Base-by-base conservation (phyloP, 441 rosid species). In the Gossypium gossypioides region DNA sequence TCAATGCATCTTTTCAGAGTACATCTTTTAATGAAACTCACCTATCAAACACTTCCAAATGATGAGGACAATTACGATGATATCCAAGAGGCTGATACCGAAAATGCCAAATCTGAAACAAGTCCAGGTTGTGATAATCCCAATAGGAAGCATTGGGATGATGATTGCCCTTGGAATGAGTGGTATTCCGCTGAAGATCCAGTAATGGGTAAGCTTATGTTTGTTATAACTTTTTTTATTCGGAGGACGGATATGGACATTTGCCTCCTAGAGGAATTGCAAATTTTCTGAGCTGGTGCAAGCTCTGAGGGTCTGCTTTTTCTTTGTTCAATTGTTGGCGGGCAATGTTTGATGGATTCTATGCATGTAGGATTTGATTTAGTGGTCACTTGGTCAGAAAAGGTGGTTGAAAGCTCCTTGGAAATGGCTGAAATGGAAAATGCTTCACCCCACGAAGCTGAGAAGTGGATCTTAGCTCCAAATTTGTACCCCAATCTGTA, bases 361-460 rank as follows among this genome's bases (percentile, higher is more conserved):
- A 59, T 79, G 22, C 19, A 48, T 50, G 58, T 84, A 96, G 99
- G 98, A 71, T 81, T 89, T 68, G 87, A 88, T 77, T 85, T 96
- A 81, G 83, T 86, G 71, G 85, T 87, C 80, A 80, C 83, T 71
- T 91, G 97, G 97, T 79, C 86, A 5, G 93, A 90, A 80, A 88
- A 73, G 86, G 79, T 82, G 51, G 86, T 96, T 24, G 93, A 91
- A 77, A 89, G 85, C 79, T 89, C 97, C 44, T 85, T 86, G 72
- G 98, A 96, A 81, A 93, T 96, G 99, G 99, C 94, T 74, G 99
- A 93, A 81, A 74, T 93, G 76, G 99, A 96, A 86, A 96, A 93
- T 84, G 81, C 86, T 68, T 87, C 97, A 50, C 96, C 98, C 76
- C 91, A 90, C 79, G 99, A 93, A 22, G 99, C 99, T 74, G 89